These are phyloP conservation scores for Chalciporus piperatus DNA, from an alignment of 768 basidiomycete genomes.

Conservation along the genomic window DNA sequence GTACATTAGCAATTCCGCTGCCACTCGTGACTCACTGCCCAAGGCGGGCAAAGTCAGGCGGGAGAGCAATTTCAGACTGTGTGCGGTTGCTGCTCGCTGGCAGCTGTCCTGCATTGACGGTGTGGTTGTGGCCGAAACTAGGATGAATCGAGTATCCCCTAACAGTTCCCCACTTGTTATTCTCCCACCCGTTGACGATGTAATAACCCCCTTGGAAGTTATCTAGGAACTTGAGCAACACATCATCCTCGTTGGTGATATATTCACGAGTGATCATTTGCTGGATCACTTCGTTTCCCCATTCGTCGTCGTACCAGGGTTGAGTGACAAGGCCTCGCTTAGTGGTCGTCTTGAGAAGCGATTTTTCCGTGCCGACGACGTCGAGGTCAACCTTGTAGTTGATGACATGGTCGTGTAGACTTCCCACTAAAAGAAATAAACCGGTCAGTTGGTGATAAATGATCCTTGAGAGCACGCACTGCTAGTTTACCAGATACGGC, in stretches of 20 bases:
- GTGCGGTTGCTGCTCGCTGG: not conserved
- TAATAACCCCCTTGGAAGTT: conserved; percentile 60
- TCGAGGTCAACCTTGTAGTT: conserved; percentile 69
- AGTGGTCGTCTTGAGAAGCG: conserved; percentile 50
- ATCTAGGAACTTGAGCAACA: conserved; percentile 46
- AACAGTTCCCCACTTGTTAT: conserved; percentile 55
- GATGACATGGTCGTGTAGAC: conserved; percentile 65
- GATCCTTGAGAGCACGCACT: conserved; percentile 36
- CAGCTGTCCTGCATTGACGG: not conserved
- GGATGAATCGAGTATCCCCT: conserved; percentile 63
- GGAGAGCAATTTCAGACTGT: not conserved
- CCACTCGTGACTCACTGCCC: conserved; percentile 4
- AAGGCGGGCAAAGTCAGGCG: not conserved
- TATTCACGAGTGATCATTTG: conserved; percentile 48
- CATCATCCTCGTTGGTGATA: conserved; percentile 51
- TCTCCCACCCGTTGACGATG: conserved; percentile 51
- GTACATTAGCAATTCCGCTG: not conserved
- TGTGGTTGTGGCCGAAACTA: not conserved
- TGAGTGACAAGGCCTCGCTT: conserved; percentile 46
- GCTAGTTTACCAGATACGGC: conserved; percentile 51
- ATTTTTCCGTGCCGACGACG: conserved; percentile 56
- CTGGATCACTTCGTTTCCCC: conserved; percentile 54
- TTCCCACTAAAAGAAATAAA: conserved; percentile 47
- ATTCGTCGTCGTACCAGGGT: conserved; percentile 59
- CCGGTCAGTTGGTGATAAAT: not conserved